Base-by-base conservation (phyloP, 768 basidiomycete genomes). In the Leccinum variicolor region DNA sequence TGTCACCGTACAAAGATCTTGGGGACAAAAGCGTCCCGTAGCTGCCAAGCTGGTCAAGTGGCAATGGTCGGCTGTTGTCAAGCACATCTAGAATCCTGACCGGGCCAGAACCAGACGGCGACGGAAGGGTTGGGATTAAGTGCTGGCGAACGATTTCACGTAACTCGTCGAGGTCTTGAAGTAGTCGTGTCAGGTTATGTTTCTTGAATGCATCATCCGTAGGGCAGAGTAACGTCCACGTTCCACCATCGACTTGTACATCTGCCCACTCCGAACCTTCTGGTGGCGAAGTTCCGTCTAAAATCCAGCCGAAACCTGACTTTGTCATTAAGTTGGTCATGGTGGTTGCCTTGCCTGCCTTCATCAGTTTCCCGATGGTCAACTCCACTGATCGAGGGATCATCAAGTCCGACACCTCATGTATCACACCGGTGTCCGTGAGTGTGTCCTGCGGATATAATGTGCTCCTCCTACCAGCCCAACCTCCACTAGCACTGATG, bases 171-270 rank as follows among this genome's bases (percentile, higher is more conserved):
- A 73, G 57, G 66, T 92, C 80, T 26, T 79, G 80, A 60, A 85
- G 86, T 23, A 94, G 71, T 57, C 74, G 71, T 0, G 94, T 94
- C 56, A 98, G 73, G 74, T 98, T 95, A 71, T 89, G 74, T 21
- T 82, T 76, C 69, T 93, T 88, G 81, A 98, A 97, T 0, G 96
- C 94, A 57, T 89, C 87, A 66, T 99, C 97, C 6, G 85, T 84
- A 3, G 97, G 97, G 63, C 91, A 94, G 21, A 99, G 79, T 4
- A 99, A 72, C 2, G 94, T 96, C 87, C 95, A 98, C 4, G 87
- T 86, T 9, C 71, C 73, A 25, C 31, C 31, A 31, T 31, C 31
- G 31, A 0, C 31, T 31, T 76, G 78, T 55, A 71, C 66, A 15
- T 84, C 78, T 6, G 80, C 81, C 86, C 86, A 91, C 11, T 74